phyloP scores from a whole-genome alignment of 495 filamentous ascomycete genomes.

The Podospora appendiculata region DNA sequence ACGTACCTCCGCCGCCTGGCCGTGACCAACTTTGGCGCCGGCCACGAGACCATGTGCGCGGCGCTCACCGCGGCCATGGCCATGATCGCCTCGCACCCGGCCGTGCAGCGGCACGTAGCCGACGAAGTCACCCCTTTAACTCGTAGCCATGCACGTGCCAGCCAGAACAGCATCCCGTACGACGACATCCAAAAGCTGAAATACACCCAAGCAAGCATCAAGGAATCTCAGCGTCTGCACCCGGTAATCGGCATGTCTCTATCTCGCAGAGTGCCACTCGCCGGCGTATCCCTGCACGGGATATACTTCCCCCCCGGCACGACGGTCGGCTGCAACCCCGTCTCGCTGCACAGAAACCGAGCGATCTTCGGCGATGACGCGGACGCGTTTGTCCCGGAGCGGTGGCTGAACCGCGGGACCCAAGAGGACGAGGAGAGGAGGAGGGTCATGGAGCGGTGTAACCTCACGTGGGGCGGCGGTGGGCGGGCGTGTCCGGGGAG shows the following conservation, averaged over 20 bases:
- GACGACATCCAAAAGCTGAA: conserved; percentile 15
- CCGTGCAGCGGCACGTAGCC: conserved; percentile 12
- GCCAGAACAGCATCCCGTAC: neutral
- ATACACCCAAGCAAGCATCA: conserved; percentile 55
- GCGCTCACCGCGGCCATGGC: conserved; percentile 30
- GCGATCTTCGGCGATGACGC: conserved; percentile 48
- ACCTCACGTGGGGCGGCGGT: conserved; percentile 47
- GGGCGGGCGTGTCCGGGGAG: conserved; percentile 50
- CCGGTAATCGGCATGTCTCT: conserved; percentile 51
- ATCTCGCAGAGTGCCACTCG: conserved; percentile 46
- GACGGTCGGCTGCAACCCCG: conserved; percentile 52
- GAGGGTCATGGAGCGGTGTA: conserved; percentile 34
- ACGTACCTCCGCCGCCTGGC: conserved; percentile 34
- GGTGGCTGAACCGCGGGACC: conserved; percentile 41
- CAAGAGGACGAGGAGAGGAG: conserved; percentile 12
- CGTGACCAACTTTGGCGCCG: conserved; percentile 41
- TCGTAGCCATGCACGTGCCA: neutral
- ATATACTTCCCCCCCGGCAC: conserved; percentile 43
- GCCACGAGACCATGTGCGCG: conserved; percentile 41
- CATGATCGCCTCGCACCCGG: conserved; percentile 22
- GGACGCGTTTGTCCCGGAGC: conserved; percentile 34
- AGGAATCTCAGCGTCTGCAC: conserved; percentile 55
- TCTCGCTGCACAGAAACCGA: conserved; percentile 47
- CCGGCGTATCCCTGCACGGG: conserved; percentile 42
- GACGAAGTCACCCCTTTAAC: conserved; percentile 16